phyloP scores from a whole-genome alignment of 2,329 filamentous ascomycete species.

The Fusarium lyarnte region DNA sequence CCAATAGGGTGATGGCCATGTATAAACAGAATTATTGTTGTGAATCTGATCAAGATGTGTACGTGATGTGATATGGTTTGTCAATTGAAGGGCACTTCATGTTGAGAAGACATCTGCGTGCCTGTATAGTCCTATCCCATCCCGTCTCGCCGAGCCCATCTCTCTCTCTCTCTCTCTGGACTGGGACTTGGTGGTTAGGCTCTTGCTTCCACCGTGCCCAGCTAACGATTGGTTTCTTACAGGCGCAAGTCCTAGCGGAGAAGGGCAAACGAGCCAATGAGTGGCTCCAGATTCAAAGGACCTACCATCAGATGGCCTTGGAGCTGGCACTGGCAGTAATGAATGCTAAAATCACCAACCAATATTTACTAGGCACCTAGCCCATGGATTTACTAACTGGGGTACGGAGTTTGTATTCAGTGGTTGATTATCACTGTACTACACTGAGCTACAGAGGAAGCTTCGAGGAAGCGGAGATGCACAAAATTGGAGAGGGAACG shows the following conservation, averaged over 20 bases:
- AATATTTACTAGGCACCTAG: background rate
- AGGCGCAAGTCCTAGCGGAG: background rate
- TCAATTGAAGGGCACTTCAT: background rate
- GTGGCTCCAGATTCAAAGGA: slow-evolving; percentile 3
- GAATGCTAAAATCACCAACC: slow-evolving; percentile 1
- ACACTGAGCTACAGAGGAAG: background rate
- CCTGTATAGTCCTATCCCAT: too few relatives aligned
- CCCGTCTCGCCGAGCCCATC: too few relatives aligned
- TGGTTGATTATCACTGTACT: background rate
- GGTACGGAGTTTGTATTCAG: background rate
- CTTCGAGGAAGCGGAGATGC: background rate
- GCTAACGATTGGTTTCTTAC: slow-evolving; percentile 1
- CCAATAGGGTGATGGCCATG: slow-evolving; percentile 6
- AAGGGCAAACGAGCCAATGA: slow-evolving; percentile 11
- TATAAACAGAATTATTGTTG: background rate
- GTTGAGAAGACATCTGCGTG: background rate
- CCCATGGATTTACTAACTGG: background rate
- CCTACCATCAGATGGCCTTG: slow-evolving; percentile 1
- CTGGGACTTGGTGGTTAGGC: background rate
- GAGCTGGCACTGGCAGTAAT: background rate
- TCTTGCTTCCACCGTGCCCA: background rate
- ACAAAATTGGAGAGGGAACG: background rate
- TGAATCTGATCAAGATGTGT: background rate
- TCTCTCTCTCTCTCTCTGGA: background rate
- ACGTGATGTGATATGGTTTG: background rate